Evolutionary conservation across 2,329 filamentous ascomycete species (phyloP), one percentile per base, ranked within the genome.

Genomic region (Diaporthe longicolla): DNA sequence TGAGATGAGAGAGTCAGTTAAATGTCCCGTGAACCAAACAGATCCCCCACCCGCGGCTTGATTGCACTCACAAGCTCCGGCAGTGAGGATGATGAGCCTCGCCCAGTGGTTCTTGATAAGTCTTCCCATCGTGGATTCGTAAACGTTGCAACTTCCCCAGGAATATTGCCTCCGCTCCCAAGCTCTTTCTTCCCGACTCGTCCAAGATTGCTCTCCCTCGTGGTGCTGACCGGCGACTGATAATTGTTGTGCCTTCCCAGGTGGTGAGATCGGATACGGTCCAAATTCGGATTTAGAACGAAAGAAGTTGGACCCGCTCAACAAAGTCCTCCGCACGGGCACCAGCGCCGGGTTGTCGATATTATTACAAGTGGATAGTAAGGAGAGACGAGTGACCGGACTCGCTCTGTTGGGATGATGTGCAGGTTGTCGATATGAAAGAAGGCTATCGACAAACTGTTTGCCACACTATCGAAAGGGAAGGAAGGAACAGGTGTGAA

Each of bases 91-190:
- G 81, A 99, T 97, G 80, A 99, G 92, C 76, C 97, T 93, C 79
- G 95, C 97, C 95, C 95, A 98, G 88, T 99, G 97, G 87, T 98
- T 98, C 90, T 99, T 99, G 87, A 99, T 98, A 82, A 99, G 92
- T 85, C 93, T 97, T 84, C 97, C 97, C 97, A 99, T 99, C 76
- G 78, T 86, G 83, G 65, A 77, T 75, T 61, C 73, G 59, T 71
- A 61, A 71, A 48, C 37, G 72, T 59, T 45, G 29, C 32, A 50
- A 50, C n/a, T 59, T 43, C 59, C 57, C 26, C 50, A 70, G 59
- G 70, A 68, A 50, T 75, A 37, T 66, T 73, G 59, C 54, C 45
- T 58, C 55, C 4, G 52, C 54, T 63, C 70, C 73, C 63, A 54
- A 45, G 58, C 72, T 74, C 43, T 75, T 70, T 54, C 48, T 75